Conservation (phyloP, 2,329 filamentous ascomycete genomes). For the Trichoderma lentiforme region DNA sequence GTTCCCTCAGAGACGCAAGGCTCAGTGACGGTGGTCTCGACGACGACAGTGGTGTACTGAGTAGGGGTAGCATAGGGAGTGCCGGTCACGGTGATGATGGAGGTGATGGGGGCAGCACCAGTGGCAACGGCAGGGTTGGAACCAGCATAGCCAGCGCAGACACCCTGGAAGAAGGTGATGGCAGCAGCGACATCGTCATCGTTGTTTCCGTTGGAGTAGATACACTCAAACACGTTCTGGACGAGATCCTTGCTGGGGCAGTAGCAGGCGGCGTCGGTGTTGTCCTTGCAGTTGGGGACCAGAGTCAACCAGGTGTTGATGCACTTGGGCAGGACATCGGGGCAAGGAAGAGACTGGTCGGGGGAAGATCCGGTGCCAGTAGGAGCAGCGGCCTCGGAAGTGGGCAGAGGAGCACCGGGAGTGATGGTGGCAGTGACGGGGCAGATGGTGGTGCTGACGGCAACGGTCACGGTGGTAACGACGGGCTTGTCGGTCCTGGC, state of each 20-base stretch:
- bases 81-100: constrained; percentile 54
- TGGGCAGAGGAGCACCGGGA: constrained; percentile 18
- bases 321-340: constrained; percentile 77
- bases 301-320: constrained; percentile 84
- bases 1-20: constrained; percentile 49
- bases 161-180: constrained; percentile 82
- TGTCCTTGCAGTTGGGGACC: constrained; percentile 69
- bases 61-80: constrained; percentile 48
- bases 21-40: constrained; percentile 46
- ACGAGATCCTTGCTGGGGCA: constrained; percentile 78
- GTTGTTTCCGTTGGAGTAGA: constrained; percentile 70
- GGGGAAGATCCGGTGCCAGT: constrained; percentile 15
- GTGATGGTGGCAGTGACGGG: constrained; percentile 54
- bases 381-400: constrained; percentile 19
- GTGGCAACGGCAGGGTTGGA: constrained; percentile 85
- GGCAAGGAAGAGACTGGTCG: constrained; percentile 48
- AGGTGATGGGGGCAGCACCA: constrained; percentile 62
- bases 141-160: constrained; percentile 73
- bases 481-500: constrained; percentile 42
- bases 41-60: constrained; percentile 48
- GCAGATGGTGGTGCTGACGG: constrained; percentile 59
- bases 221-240: constrained; percentile 74
- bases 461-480: constrained; percentile 51
- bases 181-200: constrained; percentile 66
- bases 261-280: constrained; percentile 81